phyloP scores from a whole-genome alignment of 768 basidiomycete species.

The Leccinum rimulosum region DNA sequence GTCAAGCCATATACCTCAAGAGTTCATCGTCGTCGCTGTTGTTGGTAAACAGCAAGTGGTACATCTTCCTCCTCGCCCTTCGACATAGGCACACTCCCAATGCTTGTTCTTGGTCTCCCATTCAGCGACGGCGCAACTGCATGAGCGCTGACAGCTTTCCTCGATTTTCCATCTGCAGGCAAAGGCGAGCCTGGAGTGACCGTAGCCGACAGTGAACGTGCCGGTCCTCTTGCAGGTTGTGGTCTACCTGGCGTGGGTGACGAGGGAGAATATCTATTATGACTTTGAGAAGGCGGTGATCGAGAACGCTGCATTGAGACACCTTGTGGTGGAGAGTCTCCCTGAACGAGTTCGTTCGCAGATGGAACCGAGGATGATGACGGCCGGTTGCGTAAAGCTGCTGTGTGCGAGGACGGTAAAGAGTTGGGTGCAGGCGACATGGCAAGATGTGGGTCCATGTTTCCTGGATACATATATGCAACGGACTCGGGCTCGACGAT shows the following conservation, averaged over 20 bases:
- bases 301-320: slow-evolving; percentile 43
- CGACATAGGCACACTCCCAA: slow-evolving; percentile 31
- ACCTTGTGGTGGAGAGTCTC: slow-evolving; percentile 26
- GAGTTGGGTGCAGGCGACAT: slow-evolving; percentile 40
- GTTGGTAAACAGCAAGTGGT: slow-evolving; percentile 77
- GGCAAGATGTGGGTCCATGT: slow-evolving; percentile 43
- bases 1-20: slow-evolving; percentile 12
- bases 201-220: slow-evolving; percentile 73
- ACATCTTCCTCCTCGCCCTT: slow-evolving; percentile 72
- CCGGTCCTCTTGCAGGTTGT: slow-evolving; percentile 40
- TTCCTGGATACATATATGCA: slow-evolving; percentile 22
- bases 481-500: slow-evolving; percentile 30
- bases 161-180: slow-evolving; percentile 48
- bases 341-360: slow-evolving; percentile 17
- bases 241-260: slow-evolving; percentile 23
- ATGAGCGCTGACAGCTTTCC: slow-evolving; percentile 68
- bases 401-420: slow-evolving; percentile 24
- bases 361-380: slow-evolving; percentile 37
- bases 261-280: slow-evolving; percentile 37
- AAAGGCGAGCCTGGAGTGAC: slow-evolving; percentile 39
- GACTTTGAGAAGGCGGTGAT: slow-evolving; percentile 50
- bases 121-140: slow-evolving; percentile 41
- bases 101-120: slow-evolving; percentile 41
- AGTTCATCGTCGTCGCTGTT: slow-evolving; percentile 55
- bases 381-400: slow-evolving; percentile 19